Conservation (phyloP, 225 moss, liverwort and hornwort genomes). For the Sphagnum contortum region DNA sequence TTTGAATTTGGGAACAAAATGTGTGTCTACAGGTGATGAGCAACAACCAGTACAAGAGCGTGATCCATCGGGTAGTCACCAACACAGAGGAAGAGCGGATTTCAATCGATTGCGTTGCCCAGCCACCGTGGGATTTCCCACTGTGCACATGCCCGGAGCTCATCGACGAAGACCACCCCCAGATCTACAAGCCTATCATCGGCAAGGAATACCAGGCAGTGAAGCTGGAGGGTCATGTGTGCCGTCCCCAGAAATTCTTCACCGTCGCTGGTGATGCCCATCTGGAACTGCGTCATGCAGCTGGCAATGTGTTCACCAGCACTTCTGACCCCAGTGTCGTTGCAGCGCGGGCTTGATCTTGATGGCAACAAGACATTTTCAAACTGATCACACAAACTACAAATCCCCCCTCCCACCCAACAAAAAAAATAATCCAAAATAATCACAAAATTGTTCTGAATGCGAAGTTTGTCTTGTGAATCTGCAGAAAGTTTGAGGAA, state of each 20-base stretch:
- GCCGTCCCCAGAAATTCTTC: background rate
- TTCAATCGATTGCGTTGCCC: background rate
- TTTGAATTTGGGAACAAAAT: background rate
- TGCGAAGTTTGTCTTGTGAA: too few species aligned
- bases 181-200: background rate
- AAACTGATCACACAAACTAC: too few species aligned
- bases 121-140: background rate
- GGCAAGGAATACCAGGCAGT: background rate
- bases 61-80: background rate
- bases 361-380: too few species aligned
- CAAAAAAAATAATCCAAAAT: too few species aligned
- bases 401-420: too few species aligned
- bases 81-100: slow-evolving; percentile 1
- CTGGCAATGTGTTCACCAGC: too few species aligned
- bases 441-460: too few species aligned
- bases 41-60: background rate
- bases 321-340: too few species aligned
- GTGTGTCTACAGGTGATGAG: background rate
- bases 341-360: too few species aligned
- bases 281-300: too few species aligned
- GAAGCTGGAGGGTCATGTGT: slow-evolving; percentile 1
- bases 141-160: background rate
- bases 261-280: background rate
- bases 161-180: background rate
- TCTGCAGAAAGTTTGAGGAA: too few species aligned